Evolutionary conservation across 257 asterid genomes (phyloP).

Genomic region (Ajuga chamaepitys): DNA sequence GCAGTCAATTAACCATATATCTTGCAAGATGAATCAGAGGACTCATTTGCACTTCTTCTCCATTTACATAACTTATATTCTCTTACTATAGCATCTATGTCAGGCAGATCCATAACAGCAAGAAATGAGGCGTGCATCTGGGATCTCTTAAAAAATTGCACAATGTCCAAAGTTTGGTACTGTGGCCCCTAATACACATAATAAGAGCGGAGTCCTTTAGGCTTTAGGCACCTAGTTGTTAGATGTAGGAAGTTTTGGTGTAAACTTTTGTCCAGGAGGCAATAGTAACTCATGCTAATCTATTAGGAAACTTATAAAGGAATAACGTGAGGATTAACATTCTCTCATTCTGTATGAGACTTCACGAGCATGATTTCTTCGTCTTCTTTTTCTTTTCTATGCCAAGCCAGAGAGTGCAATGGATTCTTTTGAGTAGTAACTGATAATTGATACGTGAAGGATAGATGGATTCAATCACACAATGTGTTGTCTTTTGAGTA

Average conservation of each 20-base stretch:
- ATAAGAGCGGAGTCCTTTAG: background rate
- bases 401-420: background rate
- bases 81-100: constrained; percentile 9
- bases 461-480: constrained; percentile 8
- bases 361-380: background rate
- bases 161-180: background rate
- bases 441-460: constrained; percentile 8
- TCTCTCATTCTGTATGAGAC: background rate
- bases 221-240: too few species aligned
- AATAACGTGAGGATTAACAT: background rate
- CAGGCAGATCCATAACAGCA: background rate
- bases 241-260: background rate
- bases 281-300: background rate
- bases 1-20: background rate
- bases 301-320: background rate
- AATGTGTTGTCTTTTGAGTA: background rate
- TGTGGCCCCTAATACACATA: background rate
- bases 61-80: background rate
- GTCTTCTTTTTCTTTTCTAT: background rate
- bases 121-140: background rate
- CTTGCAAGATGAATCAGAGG: background rate
- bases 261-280: background rate
- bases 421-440: background rate
- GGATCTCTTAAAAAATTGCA: background rate
- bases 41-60: constrained; percentile 7